phyloP scores from a whole-genome alignment of 345 rosid species.

The Linum lewisii region DNA sequence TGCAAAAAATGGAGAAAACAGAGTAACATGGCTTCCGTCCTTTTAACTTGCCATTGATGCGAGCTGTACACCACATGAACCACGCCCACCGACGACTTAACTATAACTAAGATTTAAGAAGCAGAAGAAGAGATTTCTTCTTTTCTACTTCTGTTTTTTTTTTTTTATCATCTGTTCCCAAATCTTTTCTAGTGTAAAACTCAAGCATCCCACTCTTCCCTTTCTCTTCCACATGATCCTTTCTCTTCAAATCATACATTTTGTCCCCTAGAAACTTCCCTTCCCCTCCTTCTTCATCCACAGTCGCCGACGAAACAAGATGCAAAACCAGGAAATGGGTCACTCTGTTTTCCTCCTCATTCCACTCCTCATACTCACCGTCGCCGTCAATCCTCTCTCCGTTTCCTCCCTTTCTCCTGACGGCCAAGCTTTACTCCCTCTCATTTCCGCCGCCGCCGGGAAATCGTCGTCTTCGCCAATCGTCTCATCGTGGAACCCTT shows the following conservation, averaged over 20 bases:
- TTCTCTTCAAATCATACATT: constrained; percentile 19
- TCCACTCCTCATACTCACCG: constrained; percentile 21
- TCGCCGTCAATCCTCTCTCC: constrained; percentile 21
- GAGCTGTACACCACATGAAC: neutral
- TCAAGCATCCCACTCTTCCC: constrained; percentile 27
- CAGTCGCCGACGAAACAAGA: constrained; percentile 6
- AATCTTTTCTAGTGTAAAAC: constrained; percentile 37
- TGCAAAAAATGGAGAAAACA: neutral
- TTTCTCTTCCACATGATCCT: neutral
- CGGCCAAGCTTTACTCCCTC: constrained; percentile 66
- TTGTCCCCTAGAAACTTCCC: constrained; percentile 23
- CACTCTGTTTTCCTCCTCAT: constrained; percentile 22
- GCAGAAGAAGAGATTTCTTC: neutral
- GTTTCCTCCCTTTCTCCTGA: constrained; percentile 58
- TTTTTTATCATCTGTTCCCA: too few relatives aligned
- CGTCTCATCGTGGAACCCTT: constrained; percentile 78
- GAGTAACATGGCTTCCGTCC: neutral
- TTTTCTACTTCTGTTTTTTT: neutral
- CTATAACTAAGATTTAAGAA: neutral
- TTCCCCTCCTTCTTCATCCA: neutral
- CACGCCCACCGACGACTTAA: constrained; percentile 8
- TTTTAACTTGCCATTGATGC: neutral
- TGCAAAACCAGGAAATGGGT: constrained; percentile 25
- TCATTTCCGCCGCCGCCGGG: constrained; percentile 41
- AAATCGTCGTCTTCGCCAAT: constrained; percentile 39